Conservation (phyloP, 2,329 filamentous ascomycete species). For the Aphanoascus verrucosus region DNA sequence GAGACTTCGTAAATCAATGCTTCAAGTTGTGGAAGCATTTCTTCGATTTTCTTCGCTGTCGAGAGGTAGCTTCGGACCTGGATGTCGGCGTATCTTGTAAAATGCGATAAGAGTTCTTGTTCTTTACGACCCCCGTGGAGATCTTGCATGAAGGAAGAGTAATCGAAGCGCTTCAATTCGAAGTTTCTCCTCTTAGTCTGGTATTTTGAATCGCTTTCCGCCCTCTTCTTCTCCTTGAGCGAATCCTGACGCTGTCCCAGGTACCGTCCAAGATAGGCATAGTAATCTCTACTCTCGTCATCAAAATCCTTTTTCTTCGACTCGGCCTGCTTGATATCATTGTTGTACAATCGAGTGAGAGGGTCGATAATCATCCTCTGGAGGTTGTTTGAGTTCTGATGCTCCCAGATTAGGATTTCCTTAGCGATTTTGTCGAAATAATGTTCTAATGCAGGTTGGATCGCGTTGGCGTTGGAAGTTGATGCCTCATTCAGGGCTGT, state of each 20-base stretch:
- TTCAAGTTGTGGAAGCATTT: conserved; percentile 76
- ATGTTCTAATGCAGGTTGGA: conserved; percentile 93
- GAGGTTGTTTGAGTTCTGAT: conserved; percentile 69
- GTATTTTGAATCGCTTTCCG: conserved; percentile 91
- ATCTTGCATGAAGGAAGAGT: conserved; percentile 98
- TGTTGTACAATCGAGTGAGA: conserved; percentile 76
- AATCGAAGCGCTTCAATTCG: conserved; percentile 95
- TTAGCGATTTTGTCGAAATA: conserved; percentile 96
- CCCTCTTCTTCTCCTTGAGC: conserved; percentile 92
- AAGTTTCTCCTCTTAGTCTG: conserved; percentile 89
- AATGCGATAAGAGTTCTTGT: conserved; percentile 85
- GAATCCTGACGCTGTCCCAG: conserved; percentile 94
- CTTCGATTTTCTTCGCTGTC: conserved; percentile 78
- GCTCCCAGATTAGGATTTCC: conserved; percentile 80
- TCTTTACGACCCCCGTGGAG: conserved; percentile 98
- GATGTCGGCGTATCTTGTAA: conserved; percentile 86
- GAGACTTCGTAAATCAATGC: conserved; percentile 81
- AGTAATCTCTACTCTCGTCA: conserved; percentile 97
- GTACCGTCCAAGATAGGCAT: conserved; percentile 87
- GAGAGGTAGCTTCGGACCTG: conserved; percentile 75
- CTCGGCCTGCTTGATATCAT: conserved; percentile 96
- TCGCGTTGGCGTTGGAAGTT: conserved; percentile 82
- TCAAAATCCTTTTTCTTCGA: conserved; percentile 96
- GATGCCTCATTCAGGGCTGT: conserved; percentile 79
- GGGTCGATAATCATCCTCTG: conserved; percentile 94